Conservation (phyloP, 257 asterid species). For the Ophiorrhiza pumila region DNA sequence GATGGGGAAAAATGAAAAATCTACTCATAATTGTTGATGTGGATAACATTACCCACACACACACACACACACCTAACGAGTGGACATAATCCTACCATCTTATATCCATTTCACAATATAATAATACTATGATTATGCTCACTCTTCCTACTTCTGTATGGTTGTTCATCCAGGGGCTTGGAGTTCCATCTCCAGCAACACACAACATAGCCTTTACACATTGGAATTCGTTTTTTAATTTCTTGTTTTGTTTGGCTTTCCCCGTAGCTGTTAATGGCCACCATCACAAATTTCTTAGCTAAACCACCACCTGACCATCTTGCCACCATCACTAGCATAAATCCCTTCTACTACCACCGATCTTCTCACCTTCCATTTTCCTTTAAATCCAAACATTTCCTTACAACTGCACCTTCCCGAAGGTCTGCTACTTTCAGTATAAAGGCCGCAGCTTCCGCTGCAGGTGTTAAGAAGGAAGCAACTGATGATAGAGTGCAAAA, state of each 20-base stretch:
- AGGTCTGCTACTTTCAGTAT: constrained; percentile 12
- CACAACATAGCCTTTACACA: neutral
- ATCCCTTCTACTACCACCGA: constrained; percentile 25
- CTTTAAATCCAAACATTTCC: constrained; percentile 22
- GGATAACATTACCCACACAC: constrained; percentile 21
- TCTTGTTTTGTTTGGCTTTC: neutral
- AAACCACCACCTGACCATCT: constrained; percentile 52
- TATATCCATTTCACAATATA: neutral
- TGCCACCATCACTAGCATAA: constrained; percentile 36
- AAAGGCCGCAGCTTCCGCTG: constrained; percentile 55
- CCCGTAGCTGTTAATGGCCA: constrained; percentile 42
- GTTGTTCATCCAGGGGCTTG: neutral
- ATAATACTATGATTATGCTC: neutral
- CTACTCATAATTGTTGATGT: constrained; percentile 4
- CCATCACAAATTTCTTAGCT: constrained; percentile 54
- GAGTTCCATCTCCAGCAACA: constrained; percentile 5
- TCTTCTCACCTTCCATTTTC: constrained; percentile 20
- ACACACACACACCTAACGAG: constrained; percentile 20
- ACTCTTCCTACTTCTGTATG: too few species aligned
- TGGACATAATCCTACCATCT: constrained; percentile 22
- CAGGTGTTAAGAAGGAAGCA: constrained; percentile 34
- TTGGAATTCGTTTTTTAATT: too few species aligned
- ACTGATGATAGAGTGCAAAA: constrained; percentile 52
- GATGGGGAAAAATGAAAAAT: constrained; percentile 9
- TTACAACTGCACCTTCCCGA: neutral